phyloP scores from a whole-genome alignment of 768 basidiomycete genomes.

The Psilocybe tampanensis region DNA sequence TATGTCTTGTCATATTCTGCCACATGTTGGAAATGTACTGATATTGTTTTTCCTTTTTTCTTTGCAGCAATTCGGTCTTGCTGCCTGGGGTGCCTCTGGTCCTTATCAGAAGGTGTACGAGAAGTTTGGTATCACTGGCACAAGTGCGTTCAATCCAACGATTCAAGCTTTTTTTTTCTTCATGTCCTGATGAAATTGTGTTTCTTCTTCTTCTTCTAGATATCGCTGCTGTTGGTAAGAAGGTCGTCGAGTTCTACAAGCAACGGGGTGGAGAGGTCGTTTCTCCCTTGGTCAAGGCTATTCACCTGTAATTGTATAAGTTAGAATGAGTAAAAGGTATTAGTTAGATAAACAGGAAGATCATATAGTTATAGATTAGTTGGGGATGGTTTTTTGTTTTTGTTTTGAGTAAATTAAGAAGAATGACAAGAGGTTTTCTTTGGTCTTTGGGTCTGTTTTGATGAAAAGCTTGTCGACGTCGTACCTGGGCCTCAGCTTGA shows the following conservation, averaged over 20 bases:
- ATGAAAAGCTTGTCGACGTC: too few relatives aligned
- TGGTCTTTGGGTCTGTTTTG: too few relatives aligned
- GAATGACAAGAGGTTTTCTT: too few relatives aligned
- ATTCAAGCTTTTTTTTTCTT: not conserved
- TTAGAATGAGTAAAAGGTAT: not conserved
- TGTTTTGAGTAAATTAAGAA: too few relatives aligned
- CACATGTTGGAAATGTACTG: slow-evolving; percentile 5
- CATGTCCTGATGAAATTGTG: not conserved
- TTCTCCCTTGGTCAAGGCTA: slow-evolving; percentile 80
- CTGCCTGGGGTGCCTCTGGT: slow-evolving; percentile 85
- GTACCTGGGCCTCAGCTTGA: not conserved
- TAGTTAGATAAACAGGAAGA: too few relatives aligned
- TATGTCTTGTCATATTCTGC: slow-evolving; percentile 14
- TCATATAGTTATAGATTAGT: too few relatives aligned
- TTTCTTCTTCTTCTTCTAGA: slow-evolving; percentile 40
- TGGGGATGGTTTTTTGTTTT: too few relatives aligned
- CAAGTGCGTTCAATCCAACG: slow-evolving; percentile 47
- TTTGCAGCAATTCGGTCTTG: slow-evolving; percentile 77
- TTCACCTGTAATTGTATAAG: slow-evolving; percentile 33
- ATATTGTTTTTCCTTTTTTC: slow-evolving; percentile 5
- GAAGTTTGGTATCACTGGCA: slow-evolving; percentile 83
- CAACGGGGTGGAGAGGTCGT: slow-evolving; percentile 66
- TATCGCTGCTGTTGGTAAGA: slow-evolving; percentile 81
- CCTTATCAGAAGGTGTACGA: slow-evolving; percentile 91
- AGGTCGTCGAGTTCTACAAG: slow-evolving; percentile 88